These are phyloP conservation scores for Parastagonospora avenae DNA, from an alignment of 2,329 filamentous ascomycete species.

Conservation along the genomic window DNA sequence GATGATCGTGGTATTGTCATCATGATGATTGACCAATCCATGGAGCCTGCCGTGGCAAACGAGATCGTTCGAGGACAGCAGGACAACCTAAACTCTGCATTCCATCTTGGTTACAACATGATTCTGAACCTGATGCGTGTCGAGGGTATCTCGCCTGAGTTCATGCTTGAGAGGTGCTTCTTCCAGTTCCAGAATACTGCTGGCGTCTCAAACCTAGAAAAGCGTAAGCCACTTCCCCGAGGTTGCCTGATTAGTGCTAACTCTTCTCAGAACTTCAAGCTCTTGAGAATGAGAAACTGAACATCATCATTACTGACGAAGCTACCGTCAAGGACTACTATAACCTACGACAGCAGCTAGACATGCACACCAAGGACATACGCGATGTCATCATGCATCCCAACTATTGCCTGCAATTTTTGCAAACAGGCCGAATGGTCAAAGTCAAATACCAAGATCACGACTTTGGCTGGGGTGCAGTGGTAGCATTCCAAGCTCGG, in stretches of 20 bases:
- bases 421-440: conserved; percentile 86
- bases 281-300: conserved; percentile 75
- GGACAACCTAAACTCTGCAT: conserved; percentile 95
- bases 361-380: conserved; percentile 86
- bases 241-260: neutral
- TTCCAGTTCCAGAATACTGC: conserved; percentile 97
- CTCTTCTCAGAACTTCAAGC: conserved; percentile 70
- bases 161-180: conserved; percentile 98
- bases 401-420: conserved; percentile 79
- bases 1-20: conserved; percentile 98
- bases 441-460: conserved; percentile 78
- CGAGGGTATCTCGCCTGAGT: conserved; percentile 98
- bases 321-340: conserved; percentile 92
- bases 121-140: conserved; percentile 94
- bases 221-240: conserved; percentile 49
- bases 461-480: conserved; percentile 94
- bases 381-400: conserved; percentile 90
- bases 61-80: conserved; percentile 95
- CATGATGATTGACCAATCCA: conserved; percentile 98
- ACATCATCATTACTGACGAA: conserved; percentile 82
- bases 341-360: conserved; percentile 82
- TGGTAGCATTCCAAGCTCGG: conserved; percentile 74
- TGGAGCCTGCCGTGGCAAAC: conserved; percentile 92
- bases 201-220: conserved; percentile 81
- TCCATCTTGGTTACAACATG: conserved; percentile 99